Evolutionary conservation across 768 basidiomycete genomes (phyloP).

Genomic region (Jaapia argillacea): DNA sequence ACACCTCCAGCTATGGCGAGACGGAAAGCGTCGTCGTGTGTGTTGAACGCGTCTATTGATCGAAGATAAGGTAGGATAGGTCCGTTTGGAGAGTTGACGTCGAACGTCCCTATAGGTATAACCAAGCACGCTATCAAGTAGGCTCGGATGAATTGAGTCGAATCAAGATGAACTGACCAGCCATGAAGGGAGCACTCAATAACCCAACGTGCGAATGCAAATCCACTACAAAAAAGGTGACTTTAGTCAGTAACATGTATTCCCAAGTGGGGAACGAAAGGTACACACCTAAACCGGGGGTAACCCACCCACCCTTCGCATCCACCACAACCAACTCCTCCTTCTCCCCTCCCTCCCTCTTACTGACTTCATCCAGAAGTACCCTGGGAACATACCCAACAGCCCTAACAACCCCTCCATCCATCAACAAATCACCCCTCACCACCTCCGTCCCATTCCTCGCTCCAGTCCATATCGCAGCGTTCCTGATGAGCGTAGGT

Average conservation of each 20-base stretch:
- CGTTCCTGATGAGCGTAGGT: slow-evolving; percentile 62
- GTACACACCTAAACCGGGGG: slow-evolving; percentile 46
- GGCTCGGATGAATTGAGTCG: too few species aligned
- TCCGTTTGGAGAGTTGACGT: slow-evolving; percentile 57
- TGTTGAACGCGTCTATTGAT: slow-evolving; percentile 78
- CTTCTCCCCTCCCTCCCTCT: too few species aligned
- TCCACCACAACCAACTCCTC: slow-evolving; percentile 45
- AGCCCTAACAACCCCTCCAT: slow-evolving; percentile 51
- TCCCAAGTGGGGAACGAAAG: slow-evolving; percentile 8
- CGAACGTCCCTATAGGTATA: slow-evolving; percentile 38
- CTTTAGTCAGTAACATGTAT: background rate
- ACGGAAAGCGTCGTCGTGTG: slow-evolving; percentile 67
- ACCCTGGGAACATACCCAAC: slow-evolving; percentile 40
- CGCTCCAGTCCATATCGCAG: slow-evolving; percentile 54
- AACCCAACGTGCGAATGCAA: slow-evolving; percentile 78
- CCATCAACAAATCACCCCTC: slow-evolving; percentile 55
- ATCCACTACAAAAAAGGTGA: slow-evolving; percentile 40
- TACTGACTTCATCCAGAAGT: background rate
- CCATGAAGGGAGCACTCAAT: slow-evolving; percentile 43
- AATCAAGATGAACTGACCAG: too few species aligned
- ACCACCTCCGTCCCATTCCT: slow-evolving; percentile 44
- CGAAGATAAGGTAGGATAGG: slow-evolving; percentile 72
- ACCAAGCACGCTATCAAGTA: too few species aligned
- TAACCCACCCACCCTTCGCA: slow-evolving; percentile 55
- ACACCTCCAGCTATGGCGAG: slow-evolving; percentile 82